These are phyloP conservation scores for Physocladia obscura DNA, from an alignment of 192 early-diverging fungal genomes.

Conservation along the genomic window DNA sequence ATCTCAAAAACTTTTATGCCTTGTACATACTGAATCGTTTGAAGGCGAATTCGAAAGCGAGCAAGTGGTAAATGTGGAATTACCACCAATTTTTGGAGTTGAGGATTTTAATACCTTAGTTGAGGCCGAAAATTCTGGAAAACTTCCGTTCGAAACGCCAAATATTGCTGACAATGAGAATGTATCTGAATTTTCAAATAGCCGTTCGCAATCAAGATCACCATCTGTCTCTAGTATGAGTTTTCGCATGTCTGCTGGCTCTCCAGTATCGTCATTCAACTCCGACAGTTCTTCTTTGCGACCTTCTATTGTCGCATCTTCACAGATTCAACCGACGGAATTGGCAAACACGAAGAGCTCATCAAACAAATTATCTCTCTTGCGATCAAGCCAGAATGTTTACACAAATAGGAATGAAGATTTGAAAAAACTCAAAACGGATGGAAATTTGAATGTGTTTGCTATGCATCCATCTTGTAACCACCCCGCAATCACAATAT, in stretches of 20 bases:
- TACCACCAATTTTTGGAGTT: slow-evolving; percentile 21
- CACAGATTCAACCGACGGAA: not conserved
- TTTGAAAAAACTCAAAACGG: not conserved
- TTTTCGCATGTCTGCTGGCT: not conserved
- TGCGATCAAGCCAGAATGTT: not conserved
- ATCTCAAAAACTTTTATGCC: not conserved
- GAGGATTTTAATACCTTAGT: slow-evolving; percentile 1
- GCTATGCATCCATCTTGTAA: slow-evolving; percentile 14
- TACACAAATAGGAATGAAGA: not conserved
- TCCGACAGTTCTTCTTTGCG: not conserved
- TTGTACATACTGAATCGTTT: slow-evolving; percentile 4
- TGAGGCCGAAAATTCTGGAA: not conserved
- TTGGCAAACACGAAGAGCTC: not conserved
- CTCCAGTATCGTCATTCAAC: not conserved
- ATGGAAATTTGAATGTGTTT: not conserved
- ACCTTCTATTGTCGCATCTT: not conserved
- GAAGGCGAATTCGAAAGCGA: not conserved
- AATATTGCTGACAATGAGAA: not conserved
- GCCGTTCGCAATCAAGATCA: not conserved
- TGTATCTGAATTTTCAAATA: not conserved
- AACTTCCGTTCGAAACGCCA: not conserved
- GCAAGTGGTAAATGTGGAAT: not conserved
- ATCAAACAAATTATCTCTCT: not conserved
- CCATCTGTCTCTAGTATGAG: not conserved
- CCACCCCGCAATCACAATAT: not conserved